These are phyloP conservation scores for Pleomassaria siparia DNA, from an alignment of 2,329 filamentous ascomycete species.

Conservation along the genomic window DNA sequence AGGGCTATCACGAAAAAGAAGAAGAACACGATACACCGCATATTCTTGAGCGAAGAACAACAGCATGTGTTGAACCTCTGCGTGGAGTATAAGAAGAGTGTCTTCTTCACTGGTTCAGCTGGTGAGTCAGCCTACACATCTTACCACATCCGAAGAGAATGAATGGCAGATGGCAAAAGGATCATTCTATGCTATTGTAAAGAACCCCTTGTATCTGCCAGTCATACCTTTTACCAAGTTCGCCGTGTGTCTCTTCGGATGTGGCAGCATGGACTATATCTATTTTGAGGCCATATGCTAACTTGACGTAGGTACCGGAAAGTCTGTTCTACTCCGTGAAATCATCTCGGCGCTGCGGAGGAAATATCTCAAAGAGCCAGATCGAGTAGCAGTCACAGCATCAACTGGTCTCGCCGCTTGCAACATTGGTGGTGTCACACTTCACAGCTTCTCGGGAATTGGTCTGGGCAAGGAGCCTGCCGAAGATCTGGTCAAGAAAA, in stretches of 20 bases:
- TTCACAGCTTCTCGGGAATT: constrained; percentile 95
- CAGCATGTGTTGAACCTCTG: constrained; percentile 81
- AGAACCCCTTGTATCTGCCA: too few relatives aligned
- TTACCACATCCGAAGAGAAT: too few relatives aligned
- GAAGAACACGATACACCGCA: constrained; percentile 52
- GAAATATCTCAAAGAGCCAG: constrained; percentile 75
- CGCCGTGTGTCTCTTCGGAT: too few relatives aligned
- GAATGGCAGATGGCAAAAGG: too few relatives aligned
- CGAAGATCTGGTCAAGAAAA: constrained; percentile 81
- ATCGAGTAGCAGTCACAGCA: constrained; percentile 88
- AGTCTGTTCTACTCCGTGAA: constrained; percentile 91
- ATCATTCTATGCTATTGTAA: too few relatives aligned
- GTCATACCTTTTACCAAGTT: too few relatives aligned
- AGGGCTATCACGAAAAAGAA: constrained; percentile 48
- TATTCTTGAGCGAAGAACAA: constrained; percentile 85
- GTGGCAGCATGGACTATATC: background rate
- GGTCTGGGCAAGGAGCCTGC: constrained; percentile 90
- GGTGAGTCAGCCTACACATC: too few relatives aligned
- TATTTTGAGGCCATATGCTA: constrained; percentile 11
- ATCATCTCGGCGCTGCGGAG: constrained; percentile 80
- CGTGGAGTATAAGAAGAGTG: constrained; percentile 76
- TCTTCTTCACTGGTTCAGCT: constrained; percentile 97
- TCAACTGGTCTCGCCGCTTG: constrained; percentile 95
- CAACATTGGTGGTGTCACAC: constrained; percentile 92
- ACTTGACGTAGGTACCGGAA: constrained; percentile 68